Evolutionary conservation across 495 filamentous ascomycete species (phyloP), one percentile per base, ranked within the genome.

Genomic region (Penicillium waksmanii): DNA sequence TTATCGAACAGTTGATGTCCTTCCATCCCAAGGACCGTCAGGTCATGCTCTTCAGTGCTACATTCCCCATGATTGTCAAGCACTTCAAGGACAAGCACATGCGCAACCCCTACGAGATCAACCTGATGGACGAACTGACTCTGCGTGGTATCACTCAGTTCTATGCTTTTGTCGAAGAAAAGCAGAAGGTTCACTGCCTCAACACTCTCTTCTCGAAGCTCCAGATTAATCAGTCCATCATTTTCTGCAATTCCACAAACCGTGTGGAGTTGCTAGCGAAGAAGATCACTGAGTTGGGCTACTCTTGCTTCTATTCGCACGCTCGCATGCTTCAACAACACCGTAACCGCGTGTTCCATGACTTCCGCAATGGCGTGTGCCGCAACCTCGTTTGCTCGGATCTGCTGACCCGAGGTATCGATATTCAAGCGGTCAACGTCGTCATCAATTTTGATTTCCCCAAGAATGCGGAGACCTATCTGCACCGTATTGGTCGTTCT

Each of bases 381-480:
- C 92, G 95, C 58, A 99, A 99, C 70, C 84, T 99, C 9, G 95
- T 99, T 55, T 99, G 95, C 76, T 99, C 95, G 1, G 95, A 99
- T 77, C 83, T 99, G 31, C 85, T 99, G 34, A 99, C 95, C 57
- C 93, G 95, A 69, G 95, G 95, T 82, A 99, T 99, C 68, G 95
- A 99, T 76, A 99, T 99, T 65, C 95, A 99, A 78, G 95, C 96
- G 18, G 95, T 99, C 63, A 99, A 99, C 65, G 95, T 99, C 50
- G 95, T 99, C 65, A 99, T 99, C 82, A 99, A 99, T 75, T 99
- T 99, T 66, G 95, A 99, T 70, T 99, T 99, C 76, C 95, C 95
- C 8, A 99, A 99, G 80, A 98, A 99, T 67, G 96, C 95, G 21
- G 95, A 99, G 75, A 99, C 95, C 0, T 99, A 99, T 72, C 90